Evolutionary conservation across 2,329 filamentous ascomycete species (phyloP).

Genomic region (Drechslerella dactyloides): DNA sequence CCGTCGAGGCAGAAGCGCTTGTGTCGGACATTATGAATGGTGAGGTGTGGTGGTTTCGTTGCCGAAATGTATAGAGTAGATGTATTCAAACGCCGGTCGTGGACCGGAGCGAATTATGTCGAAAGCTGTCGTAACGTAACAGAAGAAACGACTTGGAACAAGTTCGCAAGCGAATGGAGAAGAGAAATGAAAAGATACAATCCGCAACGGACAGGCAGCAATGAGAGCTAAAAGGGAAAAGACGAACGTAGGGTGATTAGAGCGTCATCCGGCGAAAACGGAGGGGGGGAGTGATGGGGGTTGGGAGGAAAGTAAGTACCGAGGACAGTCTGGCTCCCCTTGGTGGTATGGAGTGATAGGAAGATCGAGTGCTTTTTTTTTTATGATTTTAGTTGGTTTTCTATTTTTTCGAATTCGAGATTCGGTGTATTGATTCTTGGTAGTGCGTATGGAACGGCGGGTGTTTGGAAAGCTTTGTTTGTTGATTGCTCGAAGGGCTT

Average conservation of each 20-base stretch:
- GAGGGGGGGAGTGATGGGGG: slow-evolving; percentile 2
- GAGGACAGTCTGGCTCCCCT: slow-evolving; percentile 25
- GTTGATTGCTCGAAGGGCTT: neutral
- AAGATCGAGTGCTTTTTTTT: slow-evolving; percentile 12
- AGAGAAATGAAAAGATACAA: slow-evolving; percentile 23
- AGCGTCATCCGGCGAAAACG: slow-evolving; percentile 39
- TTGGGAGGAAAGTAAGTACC: slow-evolving; percentile 28
- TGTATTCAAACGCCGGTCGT: slow-evolving; percentile 18
- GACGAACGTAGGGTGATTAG: slow-evolving; percentile 28
- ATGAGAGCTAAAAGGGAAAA: slow-evolving; percentile 38
- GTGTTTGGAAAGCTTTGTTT: neutral
- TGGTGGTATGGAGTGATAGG: slow-evolving; percentile 10
- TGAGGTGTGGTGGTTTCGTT: slow-evolving; percentile 3
- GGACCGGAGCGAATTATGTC: slow-evolving; percentile 6
- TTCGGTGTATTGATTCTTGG: slow-evolving; percentile 8
- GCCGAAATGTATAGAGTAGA: slow-evolving; percentile 7
- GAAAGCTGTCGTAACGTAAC: slow-evolving; percentile 20
- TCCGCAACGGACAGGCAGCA: slow-evolving; percentile 14
- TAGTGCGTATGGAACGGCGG: too few species aligned
- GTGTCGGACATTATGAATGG: slow-evolving; percentile 38
- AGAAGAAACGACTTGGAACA: neutral
- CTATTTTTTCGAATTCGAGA: neutral
- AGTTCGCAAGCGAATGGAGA: slow-evolving; percentile 8
- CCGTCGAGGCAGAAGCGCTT: slow-evolving; percentile 9
- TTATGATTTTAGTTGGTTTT: slow-evolving; percentile 5